Base-by-base conservation (phyloP, 2,329 filamentous ascomycete genomes). In the Paramyrothecium sp. region DNA sequence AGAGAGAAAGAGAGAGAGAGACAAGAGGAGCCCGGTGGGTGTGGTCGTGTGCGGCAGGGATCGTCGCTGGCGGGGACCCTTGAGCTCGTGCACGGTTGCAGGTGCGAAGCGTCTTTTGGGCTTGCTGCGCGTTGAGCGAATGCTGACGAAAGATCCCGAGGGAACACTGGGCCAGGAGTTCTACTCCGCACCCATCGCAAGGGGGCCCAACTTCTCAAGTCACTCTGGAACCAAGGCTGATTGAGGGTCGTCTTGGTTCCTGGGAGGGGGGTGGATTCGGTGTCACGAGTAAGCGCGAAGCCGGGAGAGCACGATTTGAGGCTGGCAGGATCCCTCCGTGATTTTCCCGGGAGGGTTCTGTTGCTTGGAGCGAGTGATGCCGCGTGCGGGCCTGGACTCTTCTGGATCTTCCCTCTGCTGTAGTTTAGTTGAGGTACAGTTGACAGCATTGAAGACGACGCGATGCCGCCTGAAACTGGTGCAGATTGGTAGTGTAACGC, bases 1-100 rank as follows among this genome's bases (percentile, higher is more conserved):
- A 21, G 19, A 49, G 7, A 22, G 20, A n/a, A 30, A 10, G 10
- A 30, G 26, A 11, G n/a, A 49, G 47, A 21, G 12, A 21, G 19
- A 49, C 12, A 22, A 49, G 47, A 30, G 26, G 10, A 30, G 26
- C 26, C 38, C 38, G 38, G 38, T 44, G 38, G 38, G 38, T 44
- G 38, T 57, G 54, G 57, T 62, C 58, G 58, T 51, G 58, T 61
- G 60, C 48, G 60, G 60, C 55, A 62, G 59, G 60, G 60, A 62
- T 62, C 60, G 60, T 59, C 60, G 51, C 60, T 50, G 58, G 56
- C 55, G 53, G 53, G 51, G 51, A 51, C 49, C 49, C 49, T 33
- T 51, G 20, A 44, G 13, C 38, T 44, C 38, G 38, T 44, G 38
- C 38, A 44, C 38, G n/a, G 38, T 44, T 44, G 38, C 38, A 7